These are phyloP conservation scores for Claviceps humidiphila DNA, from an alignment of 2,329 filamentous ascomycete genomes.

Conservation along the genomic window DNA sequence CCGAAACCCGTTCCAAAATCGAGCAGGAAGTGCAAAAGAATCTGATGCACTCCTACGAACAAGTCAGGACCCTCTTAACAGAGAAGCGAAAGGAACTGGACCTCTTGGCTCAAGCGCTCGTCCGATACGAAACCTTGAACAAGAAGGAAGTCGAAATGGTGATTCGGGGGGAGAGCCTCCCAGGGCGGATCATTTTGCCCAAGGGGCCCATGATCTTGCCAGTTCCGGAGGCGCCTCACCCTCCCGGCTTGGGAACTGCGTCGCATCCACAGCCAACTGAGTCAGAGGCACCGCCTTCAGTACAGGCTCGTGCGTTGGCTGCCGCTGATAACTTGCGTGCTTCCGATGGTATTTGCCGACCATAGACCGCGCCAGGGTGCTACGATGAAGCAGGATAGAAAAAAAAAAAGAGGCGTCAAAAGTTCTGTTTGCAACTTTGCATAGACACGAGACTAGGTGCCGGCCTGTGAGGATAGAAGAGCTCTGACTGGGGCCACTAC, in stretches of 20 bases:
- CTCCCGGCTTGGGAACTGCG: conserved; percentile 22
- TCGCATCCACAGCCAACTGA: conserved; percentile 19
- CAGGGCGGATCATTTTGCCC: conserved; percentile 49
- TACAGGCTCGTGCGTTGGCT: conserved; percentile 16
- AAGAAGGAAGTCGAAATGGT: conserved; percentile 85
- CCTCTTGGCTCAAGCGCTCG: conserved; percentile 70
- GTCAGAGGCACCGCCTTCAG: conserved; percentile 19
- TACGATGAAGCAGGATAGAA: too few relatives aligned
- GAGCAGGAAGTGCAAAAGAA: conserved; percentile 79
- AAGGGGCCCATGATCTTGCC: conserved; percentile 27
- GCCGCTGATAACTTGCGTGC: conserved; percentile 1
- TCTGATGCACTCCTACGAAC: conserved; percentile 66
- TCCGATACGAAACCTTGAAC: conserved; percentile 88
- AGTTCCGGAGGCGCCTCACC: conserved; percentile 21
- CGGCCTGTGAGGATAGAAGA: too few relatives aligned
- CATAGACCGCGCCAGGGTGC: too few relatives aligned
- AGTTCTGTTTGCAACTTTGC: too few relatives aligned
- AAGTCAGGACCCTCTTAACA: conserved; percentile 58
- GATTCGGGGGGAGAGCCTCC: conserved; percentile 70
- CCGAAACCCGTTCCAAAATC: conserved; percentile 74
- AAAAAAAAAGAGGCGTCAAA: too few relatives aligned
- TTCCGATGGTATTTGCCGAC: too few relatives aligned
- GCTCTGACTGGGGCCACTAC: too few relatives aligned
- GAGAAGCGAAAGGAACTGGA: conserved; percentile 76
- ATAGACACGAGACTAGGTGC: too few relatives aligned